phyloP scores from a whole-genome alignment of 2,329 filamentous ascomycete species.

The Fusarium avenaceum region DNA sequence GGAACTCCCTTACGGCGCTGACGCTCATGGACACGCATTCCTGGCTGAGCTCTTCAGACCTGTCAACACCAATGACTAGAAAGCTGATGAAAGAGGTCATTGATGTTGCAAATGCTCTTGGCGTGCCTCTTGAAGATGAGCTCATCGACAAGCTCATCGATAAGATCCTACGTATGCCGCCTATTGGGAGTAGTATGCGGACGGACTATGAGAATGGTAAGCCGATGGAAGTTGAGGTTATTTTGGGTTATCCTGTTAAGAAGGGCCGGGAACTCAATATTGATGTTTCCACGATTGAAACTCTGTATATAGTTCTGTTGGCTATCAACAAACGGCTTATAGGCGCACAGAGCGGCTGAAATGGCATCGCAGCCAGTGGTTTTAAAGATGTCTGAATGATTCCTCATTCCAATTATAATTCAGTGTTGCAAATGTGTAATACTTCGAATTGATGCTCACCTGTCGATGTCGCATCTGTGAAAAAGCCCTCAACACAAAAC shows the following conservation, averaged over 20 bases:
- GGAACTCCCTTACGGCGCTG: slow-evolving; percentile 72
- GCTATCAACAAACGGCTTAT: slow-evolving; percentile 49
- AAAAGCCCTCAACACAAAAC: no score
- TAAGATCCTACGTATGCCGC: slow-evolving; percentile 61
- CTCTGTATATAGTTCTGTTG: slow-evolving; percentile 54
- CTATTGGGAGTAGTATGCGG: slow-evolving; percentile 66
- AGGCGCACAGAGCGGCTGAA: neutral
- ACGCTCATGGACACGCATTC: slow-evolving; percentile 65
- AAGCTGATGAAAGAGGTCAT: slow-evolving; percentile 67
- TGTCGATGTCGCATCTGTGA: no score
- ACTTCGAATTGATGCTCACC: no score
- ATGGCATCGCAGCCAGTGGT: no score
- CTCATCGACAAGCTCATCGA: slow-evolving; percentile 62
- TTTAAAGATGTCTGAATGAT: no score
- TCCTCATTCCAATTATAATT: rapidly evolving
- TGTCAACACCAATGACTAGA: slow-evolving; percentile 63
- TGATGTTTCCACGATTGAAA: slow-evolving; percentile 65
- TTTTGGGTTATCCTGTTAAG: slow-evolving; percentile 70
- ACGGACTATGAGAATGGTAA: slow-evolving; percentile 69
- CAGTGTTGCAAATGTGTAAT: neutral
- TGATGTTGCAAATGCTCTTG: slow-evolving; percentile 69
- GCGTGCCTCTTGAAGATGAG: slow-evolving; percentile 60
- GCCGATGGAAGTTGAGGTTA: slow-evolving; percentile 73
- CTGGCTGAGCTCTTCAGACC: slow-evolving; percentile 60
- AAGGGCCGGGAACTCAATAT: slow-evolving; percentile 68